phyloP scores from a whole-genome alignment of 805 yeast species.

The Candida glaebosa region DNA sequence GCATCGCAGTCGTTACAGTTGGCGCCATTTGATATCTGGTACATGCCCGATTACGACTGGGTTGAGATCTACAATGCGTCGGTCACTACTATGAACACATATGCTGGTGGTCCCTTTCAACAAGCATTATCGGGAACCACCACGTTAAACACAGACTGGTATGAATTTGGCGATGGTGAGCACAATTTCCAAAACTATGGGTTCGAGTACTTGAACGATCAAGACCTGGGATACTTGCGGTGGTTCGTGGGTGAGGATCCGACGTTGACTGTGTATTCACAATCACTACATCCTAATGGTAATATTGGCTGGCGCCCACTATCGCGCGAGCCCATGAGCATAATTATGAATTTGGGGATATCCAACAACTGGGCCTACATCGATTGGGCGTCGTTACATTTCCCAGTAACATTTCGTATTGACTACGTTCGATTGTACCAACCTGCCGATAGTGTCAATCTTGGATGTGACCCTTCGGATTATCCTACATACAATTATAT shows the following conservation, averaged over 20 bases:
- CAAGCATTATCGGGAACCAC: conserved; percentile 89
- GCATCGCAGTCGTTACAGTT: conserved; percentile 91
- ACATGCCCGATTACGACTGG: conserved; percentile 80
- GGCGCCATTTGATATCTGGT: conserved; percentile 96
- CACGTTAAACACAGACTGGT: conserved; percentile 79
- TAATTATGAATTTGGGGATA: conserved; percentile 81
- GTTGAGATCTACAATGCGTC: conserved; percentile 66
- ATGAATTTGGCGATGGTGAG: conserved; percentile 54
- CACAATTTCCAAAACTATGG: conserved; percentile 69
- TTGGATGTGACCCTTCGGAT: conserved; percentile 84
- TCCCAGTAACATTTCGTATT: conserved; percentile 72
- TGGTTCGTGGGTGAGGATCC: conserved; percentile 86
- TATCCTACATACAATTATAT: conserved; percentile 87
- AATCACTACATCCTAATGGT: conserved; percentile 84
- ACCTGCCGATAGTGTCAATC: conserved; percentile 54
- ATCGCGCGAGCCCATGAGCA: conserved; percentile 89
- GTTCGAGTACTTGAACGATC: conserved; percentile 67
- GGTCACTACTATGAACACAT: conserved; percentile 77
- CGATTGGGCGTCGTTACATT: conserved; percentile 76
- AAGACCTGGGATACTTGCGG: conserved; percentile 64
- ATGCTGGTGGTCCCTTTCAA: conserved; percentile 90
- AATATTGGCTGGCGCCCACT: conserved; percentile 80
- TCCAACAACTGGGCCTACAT: conserved; percentile 94
- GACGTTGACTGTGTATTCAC: conserved; percentile 67
- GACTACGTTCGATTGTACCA: conserved; percentile 93